Base-by-base conservation (phyloP, 2,329 filamentous ascomycete species). In the Aspergillus brunneoviolaceus region DNA sequence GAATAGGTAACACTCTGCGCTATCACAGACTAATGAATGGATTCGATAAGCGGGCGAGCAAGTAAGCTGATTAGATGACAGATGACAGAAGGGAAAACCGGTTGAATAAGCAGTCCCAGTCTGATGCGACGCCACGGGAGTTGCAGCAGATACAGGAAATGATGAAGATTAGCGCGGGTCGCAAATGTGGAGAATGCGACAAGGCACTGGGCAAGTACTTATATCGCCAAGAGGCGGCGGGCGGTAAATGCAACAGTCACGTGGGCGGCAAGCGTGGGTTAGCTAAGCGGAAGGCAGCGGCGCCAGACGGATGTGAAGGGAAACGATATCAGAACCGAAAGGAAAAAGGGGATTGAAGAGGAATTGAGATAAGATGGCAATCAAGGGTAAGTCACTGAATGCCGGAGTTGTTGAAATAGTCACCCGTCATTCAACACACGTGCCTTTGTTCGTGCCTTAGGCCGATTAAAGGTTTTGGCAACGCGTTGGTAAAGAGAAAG, bases 211-310 rank as follows among this genome's bases (percentile, higher is more conserved):
- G 65, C 63, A 65, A 65, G 69, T 68, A 70, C 78, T 77, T 78
- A 79, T 78, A 76, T 70, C 70, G 76, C 76, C 76, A 79, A 78
- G 76, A 76, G 67, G 67, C 69, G 65, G 67, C 69, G 56, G 65
- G 60, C 59, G 54, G 52, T 48, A 27, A 55, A 21, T 42, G 39
- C 52, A 47, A 23, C 10, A 35, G 64, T 78, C 76, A 78, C 76
- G 76, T 79, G 76, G 57, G 65, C 61, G 69, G 67, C 66, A 62
- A 67, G 56, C 53, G 21, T 39, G 55, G 31, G 47, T 58, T 70
- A 69, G 71, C 65, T 72, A 64, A 70, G 63, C 65, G 42, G 57
- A 55, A 62, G 58, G 50, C 52, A 63, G 55, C 31, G 57, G 60
- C 55, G 58, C 39, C 49, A 51, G 51, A 61, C 51, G 60, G 61